Evolutionary conservation across 129 eudicot genomes (phyloP).

Genomic region (Solidago caesia): DNA sequence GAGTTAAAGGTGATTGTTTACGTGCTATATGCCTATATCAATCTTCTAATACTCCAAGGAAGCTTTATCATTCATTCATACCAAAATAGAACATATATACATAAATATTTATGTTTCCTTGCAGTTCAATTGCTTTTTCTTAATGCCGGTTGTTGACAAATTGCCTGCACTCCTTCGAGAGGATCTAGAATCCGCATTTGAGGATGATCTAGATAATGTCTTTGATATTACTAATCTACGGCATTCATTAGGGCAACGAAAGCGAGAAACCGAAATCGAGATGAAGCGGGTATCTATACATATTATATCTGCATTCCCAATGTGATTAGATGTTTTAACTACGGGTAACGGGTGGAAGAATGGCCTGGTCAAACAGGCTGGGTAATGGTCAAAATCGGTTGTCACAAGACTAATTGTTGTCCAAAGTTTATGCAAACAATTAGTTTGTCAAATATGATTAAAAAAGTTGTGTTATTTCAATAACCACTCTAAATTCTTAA

Average conservation of each 20-base stretch:
- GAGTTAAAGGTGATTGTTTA: conserved; percentile 64
- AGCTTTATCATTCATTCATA: not conserved
- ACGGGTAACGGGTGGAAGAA: no score
- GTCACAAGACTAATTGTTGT: no score
- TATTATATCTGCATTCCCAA: not conserved
- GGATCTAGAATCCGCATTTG: conserved; percentile 84
- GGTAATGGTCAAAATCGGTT: no score
- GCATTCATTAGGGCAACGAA: conserved; percentile 61
- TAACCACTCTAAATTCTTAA: no score
- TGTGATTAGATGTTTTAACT: not conserved
- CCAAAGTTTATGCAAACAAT: no score
- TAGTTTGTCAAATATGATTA: no score
- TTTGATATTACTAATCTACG: conserved; percentile 78
- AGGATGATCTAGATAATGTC: conserved; percentile 71
- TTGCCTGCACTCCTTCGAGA: conserved; percentile 85
- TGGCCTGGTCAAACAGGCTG: not conserved
- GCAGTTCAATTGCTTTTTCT: conserved; percentile 97
- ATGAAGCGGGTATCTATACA: conserved; percentile 58
- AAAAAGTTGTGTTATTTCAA: no score
- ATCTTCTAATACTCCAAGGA: not conserved
- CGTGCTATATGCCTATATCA: not conserved
- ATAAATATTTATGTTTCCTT: conserved; percentile 20
- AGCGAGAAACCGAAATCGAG: conserved; percentile 77
- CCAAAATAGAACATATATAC: not conserved
- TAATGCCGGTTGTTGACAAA: conserved; percentile 97